phyloP scores from a whole-genome alignment of 345 rosid species.

The Populus deltoides region DNA sequence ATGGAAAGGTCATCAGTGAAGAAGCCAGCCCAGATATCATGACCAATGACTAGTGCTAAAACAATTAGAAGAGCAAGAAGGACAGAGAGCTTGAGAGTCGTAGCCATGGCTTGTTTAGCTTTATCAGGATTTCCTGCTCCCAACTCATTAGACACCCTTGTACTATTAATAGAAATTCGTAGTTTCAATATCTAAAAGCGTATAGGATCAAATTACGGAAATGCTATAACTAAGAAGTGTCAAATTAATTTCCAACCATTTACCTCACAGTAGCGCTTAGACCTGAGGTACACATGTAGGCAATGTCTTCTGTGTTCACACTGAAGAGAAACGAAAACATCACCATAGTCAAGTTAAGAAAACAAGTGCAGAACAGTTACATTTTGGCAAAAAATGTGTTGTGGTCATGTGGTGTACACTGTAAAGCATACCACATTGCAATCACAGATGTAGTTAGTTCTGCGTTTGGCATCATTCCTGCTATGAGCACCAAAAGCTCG shows the following conservation, averaged over 20 bases:
- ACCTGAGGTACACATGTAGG: slow-evolving; percentile 68
- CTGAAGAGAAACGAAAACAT: slow-evolving; percentile 19
- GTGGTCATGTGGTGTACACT: no score
- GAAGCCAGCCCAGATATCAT: slow-evolving; percentile 56
- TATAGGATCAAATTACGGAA: not conserved
- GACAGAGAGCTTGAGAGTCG: slow-evolving; percentile 26
- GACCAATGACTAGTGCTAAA: slow-evolving; percentile 44
- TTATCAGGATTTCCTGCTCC: slow-evolving; percentile 49
- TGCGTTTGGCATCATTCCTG: slow-evolving; percentile 65
- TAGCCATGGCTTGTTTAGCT: slow-evolving; percentile 10
- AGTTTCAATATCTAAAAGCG: not conserved
- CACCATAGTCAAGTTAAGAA: not conserved
- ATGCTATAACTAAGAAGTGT: not conserved
- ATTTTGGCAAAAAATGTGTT: not conserved
- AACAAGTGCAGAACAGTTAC: not conserved
- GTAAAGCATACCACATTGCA: slow-evolving; percentile 57
- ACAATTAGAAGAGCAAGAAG: slow-evolving; percentile 48
- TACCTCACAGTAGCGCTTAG: slow-evolving; percentile 85
- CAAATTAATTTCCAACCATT: slow-evolving; percentile 7
- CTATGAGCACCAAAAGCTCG: slow-evolving; percentile 71
- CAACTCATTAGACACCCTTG: slow-evolving; percentile 77
- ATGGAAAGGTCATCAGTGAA: slow-evolving; percentile 48
- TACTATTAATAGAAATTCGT: slow-evolving; percentile 33
- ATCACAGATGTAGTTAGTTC: slow-evolving; percentile 55
- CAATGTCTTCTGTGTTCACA: slow-evolving; percentile 56